Base-by-base conservation (phyloP, 805 yeast genomes). In the Scheffersomyces stipitis region DNA sequence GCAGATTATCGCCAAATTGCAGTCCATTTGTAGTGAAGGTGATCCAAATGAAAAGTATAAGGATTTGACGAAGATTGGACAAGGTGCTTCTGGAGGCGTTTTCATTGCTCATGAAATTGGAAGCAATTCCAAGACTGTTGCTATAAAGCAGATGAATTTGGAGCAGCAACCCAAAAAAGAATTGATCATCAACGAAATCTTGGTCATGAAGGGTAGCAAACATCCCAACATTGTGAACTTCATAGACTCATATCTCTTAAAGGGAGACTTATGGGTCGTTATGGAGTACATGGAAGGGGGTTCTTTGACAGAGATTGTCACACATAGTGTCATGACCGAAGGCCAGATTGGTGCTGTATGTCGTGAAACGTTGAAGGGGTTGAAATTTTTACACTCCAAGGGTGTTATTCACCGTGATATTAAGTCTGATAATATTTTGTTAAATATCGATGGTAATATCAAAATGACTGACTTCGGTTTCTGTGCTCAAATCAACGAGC, bases 201-300 rank as follows among this genome's bases (percentile, higher is more conserved):
- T 89, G 49, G 99, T 95, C 34, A 93, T 93, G 98, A 87, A 84
- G 56, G 96, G 89, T 17, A 78, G 89, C 36, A 81, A 78, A 51
- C 99, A 93, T 59, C 79, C 80, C 33, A 93, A 93, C 57, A 93
- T 93, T 62, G 99, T 93, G 40, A 93, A 93, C 60, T 93, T 87
- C 58, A 80, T 91, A 42, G 96, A 91, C 54, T 81, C 96, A 0
- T 45, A 81, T 58, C 58, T 86, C 36, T 65, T 86, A 38, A 80
- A 78, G 41, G 86, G 86, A 30, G 89, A 84, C 49, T 70, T 93
- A 37, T 93, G 99, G 99, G 98, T 93, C 7, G 81, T 93, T 15
- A 93, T 93, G 99, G 99, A 93, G 63, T 93, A 87, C 58, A 93
- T 93, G 99, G 97, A 93, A 60, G 99, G 99, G 44, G 99, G 99